phyloP scores from a whole-genome alignment of 257 asterid species.

The Przewalskia tangutica region DNA sequence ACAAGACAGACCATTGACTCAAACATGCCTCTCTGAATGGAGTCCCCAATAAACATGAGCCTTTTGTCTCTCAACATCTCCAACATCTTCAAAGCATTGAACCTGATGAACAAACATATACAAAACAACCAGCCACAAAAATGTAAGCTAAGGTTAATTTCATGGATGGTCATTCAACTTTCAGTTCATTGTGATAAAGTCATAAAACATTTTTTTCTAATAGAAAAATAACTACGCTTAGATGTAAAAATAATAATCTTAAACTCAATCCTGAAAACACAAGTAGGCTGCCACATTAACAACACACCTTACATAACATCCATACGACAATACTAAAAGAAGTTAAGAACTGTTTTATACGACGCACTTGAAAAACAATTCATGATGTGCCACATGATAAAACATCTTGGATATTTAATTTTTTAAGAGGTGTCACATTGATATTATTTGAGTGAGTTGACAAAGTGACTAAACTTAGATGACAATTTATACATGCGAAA shows the following conservation, averaged over 20 bases:
- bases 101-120: conserved; percentile 27
- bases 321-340: background rate
- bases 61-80: conserved; percentile 78
- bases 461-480: no score
- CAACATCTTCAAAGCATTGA: conserved; percentile 61
- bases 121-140: background rate
- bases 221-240: background rate
- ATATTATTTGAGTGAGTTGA: no score
- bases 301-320: background rate
- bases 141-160: background rate
- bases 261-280: no score
- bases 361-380: background rate
- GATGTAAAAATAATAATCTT: background rate
- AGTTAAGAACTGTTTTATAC: no score
- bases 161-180: no score
- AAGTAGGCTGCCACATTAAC: background rate
- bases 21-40: conserved; percentile 87
- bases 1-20: conserved; percentile 88
- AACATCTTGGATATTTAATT: no score
- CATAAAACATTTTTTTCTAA: no score
- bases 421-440: no score
- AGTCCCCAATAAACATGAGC: conserved; percentile 82
- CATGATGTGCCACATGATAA: no score
- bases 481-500: no score
- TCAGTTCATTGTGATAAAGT: no score